Base-by-base conservation (phyloP, 306 rosid species). In the Cicer bijugum region DNA sequence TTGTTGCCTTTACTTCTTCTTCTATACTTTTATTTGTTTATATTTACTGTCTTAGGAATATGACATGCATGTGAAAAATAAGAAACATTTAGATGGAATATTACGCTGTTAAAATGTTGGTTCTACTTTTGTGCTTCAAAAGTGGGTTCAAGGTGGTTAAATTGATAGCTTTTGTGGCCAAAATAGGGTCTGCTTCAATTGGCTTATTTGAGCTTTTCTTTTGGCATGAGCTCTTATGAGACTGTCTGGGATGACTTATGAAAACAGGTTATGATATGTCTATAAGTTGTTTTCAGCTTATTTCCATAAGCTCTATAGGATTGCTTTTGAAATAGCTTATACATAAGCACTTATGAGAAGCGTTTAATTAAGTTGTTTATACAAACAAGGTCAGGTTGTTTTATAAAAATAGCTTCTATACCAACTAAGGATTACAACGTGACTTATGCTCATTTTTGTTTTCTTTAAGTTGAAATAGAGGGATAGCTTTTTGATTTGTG, bases 1-100 rank as follows among this genome's bases (percentile, higher is more conserved):
- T 35, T 33, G 12, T 58, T 70, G 66, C 38, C 62, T 75, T 78
- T 15, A 59, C 70, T 78, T 65, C 70, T 52, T 60, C 19, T 19
- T 2, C 6, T 59, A 23, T 23, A 23, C 33, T 44, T 51, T 66
- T 55, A 5, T 55, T 56, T 16, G 61, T 59, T 17, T 45, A 35
- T 68, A 20, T 35, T 9, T 44, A 16, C 38, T 19, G 33, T 69
- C 19, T 37, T 47, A 1, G 43, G n/a, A 56, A 57, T 67, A 33
- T 56, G 28, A 35, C 33, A 44, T 45, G 42, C 28, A 11, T 76
- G 37, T 33, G 20, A 58, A 76, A 57, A 45, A 12, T 68, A 67
- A 44, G 65, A 28, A 11, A 61, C 46, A 60, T 48, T 56, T 7
- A 33, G 58, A 17, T 43, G 10, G 33, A 56, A 33, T 17, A 9